Evolutionary conservation across 192 early-diverging fungal genomes (phyloP).

Genomic region (Diversispora eburnea): DNA sequence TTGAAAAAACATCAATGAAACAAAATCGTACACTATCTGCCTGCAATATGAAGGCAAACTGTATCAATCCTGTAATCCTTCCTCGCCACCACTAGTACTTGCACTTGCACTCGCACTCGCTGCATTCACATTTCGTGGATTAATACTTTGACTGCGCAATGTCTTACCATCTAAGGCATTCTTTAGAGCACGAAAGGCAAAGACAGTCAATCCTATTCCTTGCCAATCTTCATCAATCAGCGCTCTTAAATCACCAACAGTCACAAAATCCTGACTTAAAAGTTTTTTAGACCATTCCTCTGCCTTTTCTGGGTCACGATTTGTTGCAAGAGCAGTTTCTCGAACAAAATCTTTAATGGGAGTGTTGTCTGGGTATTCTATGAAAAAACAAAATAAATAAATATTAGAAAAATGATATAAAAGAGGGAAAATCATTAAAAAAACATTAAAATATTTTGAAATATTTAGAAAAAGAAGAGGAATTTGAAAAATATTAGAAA

Average conservation of each 20-base stretch:
- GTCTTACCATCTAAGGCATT: conserved; percentile 51
- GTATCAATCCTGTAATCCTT: conserved; percentile 7
- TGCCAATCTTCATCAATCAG: conserved; percentile 74
- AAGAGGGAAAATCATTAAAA: background rate
- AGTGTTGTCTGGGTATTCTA: conserved; percentile 56
- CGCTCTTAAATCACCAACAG: conserved; percentile 70
- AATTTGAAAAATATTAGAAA: too few species aligned
- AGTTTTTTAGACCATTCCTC: conserved; percentile 67
- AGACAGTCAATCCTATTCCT: conserved; percentile 55
- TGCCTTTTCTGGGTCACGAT: conserved; percentile 66
- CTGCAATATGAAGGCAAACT: conserved; percentile 7
- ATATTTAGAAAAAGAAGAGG: background rate
- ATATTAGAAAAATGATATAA: background rate
- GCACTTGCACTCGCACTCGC: background rate
- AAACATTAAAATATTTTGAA: background rate
- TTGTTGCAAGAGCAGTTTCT: conserved; percentile 63
- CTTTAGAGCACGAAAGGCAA: conserved; percentile 53
- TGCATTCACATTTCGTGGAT: background rate
- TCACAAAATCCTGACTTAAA: conserved; percentile 73
- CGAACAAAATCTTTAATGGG: conserved; percentile 67
- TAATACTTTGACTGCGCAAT: conserved; percentile 10
- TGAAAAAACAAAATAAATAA: background rate
- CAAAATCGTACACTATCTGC: conserved; percentile 9
- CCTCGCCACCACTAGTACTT: conserved; percentile 14
- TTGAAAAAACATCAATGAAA: background rate